Evolutionary conservation across 495 filamentous ascomycete species (phyloP), one percentile per base, ranked within the genome.

Genomic region (Penicillium lagena): DNA sequence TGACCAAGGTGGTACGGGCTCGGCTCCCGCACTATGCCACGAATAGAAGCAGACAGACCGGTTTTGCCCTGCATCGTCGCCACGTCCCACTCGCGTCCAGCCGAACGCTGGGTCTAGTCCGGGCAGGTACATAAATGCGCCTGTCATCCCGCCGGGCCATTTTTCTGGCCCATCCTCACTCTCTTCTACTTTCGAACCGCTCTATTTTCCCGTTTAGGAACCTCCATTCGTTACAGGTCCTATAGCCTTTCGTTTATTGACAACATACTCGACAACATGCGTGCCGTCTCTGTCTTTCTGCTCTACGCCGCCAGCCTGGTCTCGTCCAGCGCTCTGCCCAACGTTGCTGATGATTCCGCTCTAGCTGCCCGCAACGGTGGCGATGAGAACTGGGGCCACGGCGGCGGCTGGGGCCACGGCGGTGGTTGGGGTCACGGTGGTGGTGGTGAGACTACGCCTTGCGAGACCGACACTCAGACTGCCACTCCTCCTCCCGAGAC

Each of bases 161-260:
- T 9, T 12, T 17, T 6, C 22, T 22, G 22, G 22, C 6, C 4
- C 22, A 22, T 22, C 22, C 22, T 22, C 4, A 22, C 6, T 22
- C 22, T 22, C 22, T 22, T 22, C 22, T 4, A 6, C 22, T 22
- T 7, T 34, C 10, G 32, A 7, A 34, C n/a, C n/a, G 4, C 10
- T 10, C 4, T 9, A 12, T 6, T 10, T 12, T 12, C 38, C 28
- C 29, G 14, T 42, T 34, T 47, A 56, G 58, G 55, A 58, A 44
- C 55, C 54, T 52, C 56, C 42, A 22, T 22, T 59, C 58, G 55
- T 47, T 58, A 56, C 42, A 49, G 55, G 58, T 56, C 52, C 52
- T 53, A 17, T 38, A 15, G 45, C 46, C 44, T 14, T 51, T 57
- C 48, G 44, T 50, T 54, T 41, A 30, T 29, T 30, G 39, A 32